Percentiles rank a stretch among this genome's conserved stretches.
Evolutionary conservation across 345 rosid species (phyloP).

Genomic region (Bretschneidera sinensis): DNA sequence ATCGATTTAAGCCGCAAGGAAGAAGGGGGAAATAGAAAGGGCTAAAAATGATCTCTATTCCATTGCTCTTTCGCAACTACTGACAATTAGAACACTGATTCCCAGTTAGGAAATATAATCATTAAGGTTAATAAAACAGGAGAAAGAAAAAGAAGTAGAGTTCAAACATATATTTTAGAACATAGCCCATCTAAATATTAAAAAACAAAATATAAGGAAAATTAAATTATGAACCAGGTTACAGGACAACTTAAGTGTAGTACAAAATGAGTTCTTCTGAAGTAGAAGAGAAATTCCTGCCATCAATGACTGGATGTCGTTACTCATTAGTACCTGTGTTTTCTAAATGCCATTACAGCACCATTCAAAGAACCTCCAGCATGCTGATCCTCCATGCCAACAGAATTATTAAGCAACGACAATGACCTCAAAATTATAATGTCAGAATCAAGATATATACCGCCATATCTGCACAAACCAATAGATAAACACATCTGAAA

Average conservation of each 20-base stretch:
- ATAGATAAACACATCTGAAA: constrained; percentile 5
- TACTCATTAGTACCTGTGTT: constrained; percentile 53
- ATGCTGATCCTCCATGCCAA: constrained; percentile 58
- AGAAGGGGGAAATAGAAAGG: neutral
- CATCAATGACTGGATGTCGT: constrained; percentile 1
- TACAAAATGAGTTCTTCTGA: neutral
- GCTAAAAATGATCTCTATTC: neutral
- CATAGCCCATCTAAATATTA: neutral
- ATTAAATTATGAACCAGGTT: neutral
- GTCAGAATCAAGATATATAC: constrained; percentile 82
- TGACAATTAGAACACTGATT: too few relatives aligned
- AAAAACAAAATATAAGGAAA: too few relatives aligned
- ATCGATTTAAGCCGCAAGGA: neutral
- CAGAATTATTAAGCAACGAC: constrained; percentile 51
- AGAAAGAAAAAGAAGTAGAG: too few relatives aligned
- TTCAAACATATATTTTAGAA: neutral
- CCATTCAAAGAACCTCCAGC: constrained; percentile 62
- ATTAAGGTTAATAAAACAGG: too few relatives aligned
- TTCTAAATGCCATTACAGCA: constrained; percentile 80
- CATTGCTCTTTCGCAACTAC: neutral
- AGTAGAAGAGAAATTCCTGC: neutral
- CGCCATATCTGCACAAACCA: constrained; percentile 73
- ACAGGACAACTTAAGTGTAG: neutral
- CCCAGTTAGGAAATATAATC: neutral
- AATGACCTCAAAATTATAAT: constrained; percentile 69